These are phyloP conservation scores for slime mould (Dictyostelium discoideum) DNA, from an alignment of 78 protist species.

Conservation along the genomic window DNA sequence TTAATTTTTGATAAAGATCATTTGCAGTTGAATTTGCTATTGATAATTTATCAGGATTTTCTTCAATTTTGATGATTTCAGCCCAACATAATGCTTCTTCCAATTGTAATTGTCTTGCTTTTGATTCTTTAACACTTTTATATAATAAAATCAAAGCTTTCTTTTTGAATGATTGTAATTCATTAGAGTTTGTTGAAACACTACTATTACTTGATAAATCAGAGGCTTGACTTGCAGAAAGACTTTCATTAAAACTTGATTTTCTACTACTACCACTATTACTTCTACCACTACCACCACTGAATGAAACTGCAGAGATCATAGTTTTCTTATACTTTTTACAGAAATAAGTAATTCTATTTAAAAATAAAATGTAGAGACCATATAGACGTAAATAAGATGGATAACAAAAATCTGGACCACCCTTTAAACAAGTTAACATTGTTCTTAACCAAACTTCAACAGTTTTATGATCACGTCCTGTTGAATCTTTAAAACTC, in stretches of 20 bases:
- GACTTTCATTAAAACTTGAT: not conserved
- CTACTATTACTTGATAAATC: not conserved
- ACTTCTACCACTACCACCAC: not conserved
- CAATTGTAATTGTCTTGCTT: not conserved
- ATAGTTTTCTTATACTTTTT: not conserved
- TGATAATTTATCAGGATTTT: not conserved
- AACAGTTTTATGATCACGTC: not conserved
- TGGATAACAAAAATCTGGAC: not conserved
- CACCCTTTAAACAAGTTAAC: not conserved
- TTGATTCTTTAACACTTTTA: slow-evolving; percentile 26
- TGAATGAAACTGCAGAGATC: not conserved
- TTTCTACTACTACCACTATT: not conserved
- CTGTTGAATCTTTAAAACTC: not conserved
- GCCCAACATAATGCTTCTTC: slow-evolving; percentile 60
- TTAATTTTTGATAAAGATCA: slow-evolving; percentile 6
- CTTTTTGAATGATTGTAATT: not conserved
- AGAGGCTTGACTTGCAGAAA: not conserved
- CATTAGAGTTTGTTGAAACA: not conserved
- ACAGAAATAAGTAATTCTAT: not conserved
- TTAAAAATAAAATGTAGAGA: not conserved
- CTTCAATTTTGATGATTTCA: slow-evolving; percentile 48
- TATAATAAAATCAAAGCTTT: slow-evolving; percentile 19
- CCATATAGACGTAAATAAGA: slow-evolving; percentile 18
- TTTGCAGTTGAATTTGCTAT: slow-evolving; percentile 4
- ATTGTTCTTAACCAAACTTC: slow-evolving; percentile 37